phyloP scores from a whole-genome alignment of 805 yeast species.

The Barnettozyma botsteinii region DNA sequence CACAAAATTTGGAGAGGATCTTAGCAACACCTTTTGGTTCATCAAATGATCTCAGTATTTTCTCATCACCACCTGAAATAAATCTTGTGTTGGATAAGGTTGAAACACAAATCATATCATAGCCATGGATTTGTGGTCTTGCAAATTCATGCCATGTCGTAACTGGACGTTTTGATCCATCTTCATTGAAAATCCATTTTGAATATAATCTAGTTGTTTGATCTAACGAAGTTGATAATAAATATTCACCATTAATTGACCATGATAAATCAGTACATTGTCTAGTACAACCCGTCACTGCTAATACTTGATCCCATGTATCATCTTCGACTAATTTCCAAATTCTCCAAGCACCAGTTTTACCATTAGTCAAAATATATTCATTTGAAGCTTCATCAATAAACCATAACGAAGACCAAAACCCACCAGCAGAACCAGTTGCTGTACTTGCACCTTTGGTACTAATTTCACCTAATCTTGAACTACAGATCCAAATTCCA shows the following conservation, averaged over 20 bases:
- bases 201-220: constrained; percentile 88
- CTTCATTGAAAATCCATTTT: constrained; percentile 41
- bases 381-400: constrained; percentile 32
- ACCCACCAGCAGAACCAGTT: constrained; percentile 85
- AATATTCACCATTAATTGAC: constrained; percentile 59
- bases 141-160: constrained; percentile 85
- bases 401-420: constrained; percentile 71
- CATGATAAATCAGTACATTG: constrained; percentile 77
- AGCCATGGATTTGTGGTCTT: constrained; percentile 97
- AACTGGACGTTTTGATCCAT: constrained; percentile 26
- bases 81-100: constrained; percentile 56
- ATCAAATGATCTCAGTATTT: constrained; percentile 81
- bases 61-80: constrained; percentile 95
- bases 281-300: constrained; percentile 70
- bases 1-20: constrained; percentile 51
- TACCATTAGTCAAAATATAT: constrained; percentile 74
- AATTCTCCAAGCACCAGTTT: constrained; percentile 86
- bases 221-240: constrained; percentile 78
- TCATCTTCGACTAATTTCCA: constrained; percentile 44
- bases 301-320: constrained; percentile 42
- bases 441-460: constrained; percentile 98
- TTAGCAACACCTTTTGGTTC: constrained; percentile 75
- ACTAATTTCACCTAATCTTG: constrained; percentile 85
- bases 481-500: constrained; percentile 83
- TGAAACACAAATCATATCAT: constrained; percentile 83